These are phyloP conservation scores for Mycena vitilis DNA, from an alignment of 768 basidiomycete genomes.

Conservation along the genomic window DNA sequence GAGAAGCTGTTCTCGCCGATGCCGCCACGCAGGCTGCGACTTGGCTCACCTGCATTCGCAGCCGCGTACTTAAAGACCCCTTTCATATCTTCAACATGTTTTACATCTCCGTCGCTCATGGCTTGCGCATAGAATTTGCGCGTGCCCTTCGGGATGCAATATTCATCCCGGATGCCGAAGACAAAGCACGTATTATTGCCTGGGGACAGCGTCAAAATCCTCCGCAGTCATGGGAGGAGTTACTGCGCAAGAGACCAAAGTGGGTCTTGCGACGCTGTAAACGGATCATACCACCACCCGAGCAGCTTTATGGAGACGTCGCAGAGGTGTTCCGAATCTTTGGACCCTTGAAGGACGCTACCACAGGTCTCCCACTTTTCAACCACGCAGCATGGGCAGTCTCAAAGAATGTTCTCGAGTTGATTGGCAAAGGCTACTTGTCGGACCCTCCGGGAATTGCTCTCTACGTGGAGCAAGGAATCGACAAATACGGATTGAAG, in stretches of 20 bases:
- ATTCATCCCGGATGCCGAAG: background rate
- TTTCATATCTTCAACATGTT: background rate
- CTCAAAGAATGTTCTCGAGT: conserved; percentile 37
- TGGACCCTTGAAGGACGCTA: conserved; percentile 39
- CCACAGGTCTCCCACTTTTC: conserved; percentile 35
- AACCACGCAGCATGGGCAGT: conserved; percentile 28
- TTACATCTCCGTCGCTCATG: background rate
- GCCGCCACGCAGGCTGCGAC: background rate
- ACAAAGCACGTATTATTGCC: background rate
- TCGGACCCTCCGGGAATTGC: conserved; percentile 48
- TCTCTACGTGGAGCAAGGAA: conserved; percentile 36
- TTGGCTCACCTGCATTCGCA: conserved; percentile 13
- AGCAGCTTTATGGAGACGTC: conserved; percentile 36
- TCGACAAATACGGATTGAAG: conserved; percentile 40
- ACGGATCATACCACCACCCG: conserved; percentile 38
- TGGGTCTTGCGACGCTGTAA: conserved; percentile 38
- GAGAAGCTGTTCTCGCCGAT: background rate
- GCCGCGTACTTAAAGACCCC: conserved; percentile 36
- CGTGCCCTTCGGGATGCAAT: background rate
- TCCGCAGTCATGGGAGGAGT: conserved; percentile 11
- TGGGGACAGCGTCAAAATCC: background rate
- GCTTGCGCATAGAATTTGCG: background rate
- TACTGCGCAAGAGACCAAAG: conserved; percentile 20
- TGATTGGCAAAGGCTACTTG: conserved; percentile 39
- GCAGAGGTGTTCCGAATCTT: conserved; percentile 33